These are phyloP conservation scores for Trichosanthes cucumerina DNA, from an alignment of 306 rosid species.

Conservation along the genomic window DNA sequence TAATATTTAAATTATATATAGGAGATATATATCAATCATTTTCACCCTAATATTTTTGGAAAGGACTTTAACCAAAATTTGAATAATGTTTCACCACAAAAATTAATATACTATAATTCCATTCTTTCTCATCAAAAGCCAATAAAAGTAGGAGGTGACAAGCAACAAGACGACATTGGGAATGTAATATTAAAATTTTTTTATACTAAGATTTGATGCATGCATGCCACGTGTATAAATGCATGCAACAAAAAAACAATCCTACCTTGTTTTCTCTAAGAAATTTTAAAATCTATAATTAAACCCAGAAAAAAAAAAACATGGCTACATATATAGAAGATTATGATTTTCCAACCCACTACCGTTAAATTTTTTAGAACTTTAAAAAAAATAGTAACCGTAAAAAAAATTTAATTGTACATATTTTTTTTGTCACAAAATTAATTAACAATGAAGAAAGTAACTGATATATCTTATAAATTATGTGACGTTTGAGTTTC, in stretches of 20 bases:
- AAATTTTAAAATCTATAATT: background rate
- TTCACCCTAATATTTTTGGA: background rate
- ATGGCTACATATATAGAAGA: too few relatives aligned
- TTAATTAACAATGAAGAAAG: too few relatives aligned
- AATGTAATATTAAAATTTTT: background rate
- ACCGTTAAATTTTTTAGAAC: too few relatives aligned
- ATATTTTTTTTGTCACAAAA: too few relatives aligned
- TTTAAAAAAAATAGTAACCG: too few relatives aligned
- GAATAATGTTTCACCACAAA: background rate
- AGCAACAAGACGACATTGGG: background rate
- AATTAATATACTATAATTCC: background rate
- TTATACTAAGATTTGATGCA: background rate
- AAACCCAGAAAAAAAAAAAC: background rate
- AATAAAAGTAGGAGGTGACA: background rate
- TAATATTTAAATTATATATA: background rate
- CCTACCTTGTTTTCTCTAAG: background rate
- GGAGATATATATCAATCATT: background rate
- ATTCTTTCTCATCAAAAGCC: background rate
- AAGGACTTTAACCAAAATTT: background rate
- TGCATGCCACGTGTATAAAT: slow-evolving; percentile 8
- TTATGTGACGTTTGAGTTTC: too few relatives aligned
- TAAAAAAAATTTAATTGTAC: too few relatives aligned
- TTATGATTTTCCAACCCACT: too few relatives aligned
- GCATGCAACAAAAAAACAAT: background rate
- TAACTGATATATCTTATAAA: too few relatives aligned